phyloP scores from a whole-genome alignment of 805 yeast species.

The Yarrowia divulgata region DNA sequence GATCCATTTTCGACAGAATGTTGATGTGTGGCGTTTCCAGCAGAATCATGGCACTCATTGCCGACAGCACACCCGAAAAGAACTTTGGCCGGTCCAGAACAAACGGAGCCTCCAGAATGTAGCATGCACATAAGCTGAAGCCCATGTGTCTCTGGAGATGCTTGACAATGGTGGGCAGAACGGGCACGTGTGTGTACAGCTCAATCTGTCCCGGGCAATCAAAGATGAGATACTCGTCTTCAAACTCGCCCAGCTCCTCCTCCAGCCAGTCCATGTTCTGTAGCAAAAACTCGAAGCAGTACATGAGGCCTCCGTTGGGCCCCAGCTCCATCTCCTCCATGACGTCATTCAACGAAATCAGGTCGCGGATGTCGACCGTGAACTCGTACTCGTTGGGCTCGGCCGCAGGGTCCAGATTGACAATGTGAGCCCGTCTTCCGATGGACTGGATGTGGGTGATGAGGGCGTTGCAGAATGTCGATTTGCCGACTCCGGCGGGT shows the following conservation, averaged over 20 bases:
- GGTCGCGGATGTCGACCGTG: conserved; percentile 88
- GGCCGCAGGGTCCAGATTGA: conserved; percentile 96
- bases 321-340: conserved; percentile 94
- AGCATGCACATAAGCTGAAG: conserved; percentile 91
- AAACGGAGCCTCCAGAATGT: conserved; percentile 91
- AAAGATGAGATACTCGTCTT: conserved; percentile 90
- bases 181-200: conserved; percentile 91
- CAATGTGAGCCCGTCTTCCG: conserved; percentile 93
- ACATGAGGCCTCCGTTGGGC: conserved; percentile 92
- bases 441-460: conserved; percentile 86
- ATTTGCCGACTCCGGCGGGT: conserved; percentile 97
- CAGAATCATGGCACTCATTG: conserved; percentile 98
- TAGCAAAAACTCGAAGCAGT: conserved; percentile 88
- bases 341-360: conserved; percentile 89
- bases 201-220: conserved; percentile 99
- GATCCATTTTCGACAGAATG: conserved; percentile 83
- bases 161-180: conserved; percentile 84
- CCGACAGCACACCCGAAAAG: conserved; percentile 93
- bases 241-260: conserved; percentile 94
- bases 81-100: conserved; percentile 89
- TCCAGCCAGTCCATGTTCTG: conserved; percentile 96
- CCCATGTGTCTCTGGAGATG: conserved; percentile 81
- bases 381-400: conserved; percentile 91
- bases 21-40: conserved; percentile 95
- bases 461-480: conserved; percentile 89